Evolutionary conservation across 352 stramenopile species (phyloP).

Genomic region (Pythium apleroticum): DNA sequence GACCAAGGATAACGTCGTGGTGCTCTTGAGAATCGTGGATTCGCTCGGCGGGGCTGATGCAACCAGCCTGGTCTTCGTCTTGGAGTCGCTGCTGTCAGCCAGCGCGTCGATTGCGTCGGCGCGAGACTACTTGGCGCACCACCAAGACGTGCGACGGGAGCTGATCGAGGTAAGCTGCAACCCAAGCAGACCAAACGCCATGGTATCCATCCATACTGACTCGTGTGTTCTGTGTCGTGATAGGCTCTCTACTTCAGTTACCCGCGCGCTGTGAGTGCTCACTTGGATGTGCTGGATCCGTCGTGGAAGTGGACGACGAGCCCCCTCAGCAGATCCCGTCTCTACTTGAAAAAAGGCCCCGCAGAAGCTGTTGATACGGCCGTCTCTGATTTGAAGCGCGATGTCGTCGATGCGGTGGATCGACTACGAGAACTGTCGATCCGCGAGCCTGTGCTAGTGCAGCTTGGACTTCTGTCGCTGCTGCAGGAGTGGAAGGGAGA

Average conservation of each 20-base stretch:
- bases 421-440: constrained; percentile 58
- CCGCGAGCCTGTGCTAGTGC: constrained; percentile 52
- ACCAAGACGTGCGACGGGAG: constrained; percentile 28
- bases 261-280: constrained; percentile 41
- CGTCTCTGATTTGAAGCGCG: constrained; percentile 41
- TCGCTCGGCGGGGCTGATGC: neutral
- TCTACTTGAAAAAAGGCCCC: constrained; percentile 28
- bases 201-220: constrained; percentile 3
- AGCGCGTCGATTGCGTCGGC: constrained; percentile 5
- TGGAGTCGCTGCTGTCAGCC: constrained; percentile 24
- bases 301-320: constrained; percentile 48
- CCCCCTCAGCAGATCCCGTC: constrained; percentile 4
- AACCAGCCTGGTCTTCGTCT: constrained; percentile 9
- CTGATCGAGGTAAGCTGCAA: constrained; percentile 47
- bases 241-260: constrained; percentile 66
- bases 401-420: constrained; percentile 52
- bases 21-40: constrained; percentile 15
- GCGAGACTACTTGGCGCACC: constrained; percentile 8
- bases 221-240: neutral
- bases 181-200: neutral
- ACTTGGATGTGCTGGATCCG: constrained; percentile 52
- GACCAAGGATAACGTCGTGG: constrained; percentile 7
- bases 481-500: constrained; percentile 49
- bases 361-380: constrained; percentile 47
- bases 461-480: constrained; percentile 41